Evolutionary conservation across 1,139 yeast genomes (phyloP), one percentile per base, ranked within the genome.

Genomic region (Scheffersomyces parashehatae): DNA sequence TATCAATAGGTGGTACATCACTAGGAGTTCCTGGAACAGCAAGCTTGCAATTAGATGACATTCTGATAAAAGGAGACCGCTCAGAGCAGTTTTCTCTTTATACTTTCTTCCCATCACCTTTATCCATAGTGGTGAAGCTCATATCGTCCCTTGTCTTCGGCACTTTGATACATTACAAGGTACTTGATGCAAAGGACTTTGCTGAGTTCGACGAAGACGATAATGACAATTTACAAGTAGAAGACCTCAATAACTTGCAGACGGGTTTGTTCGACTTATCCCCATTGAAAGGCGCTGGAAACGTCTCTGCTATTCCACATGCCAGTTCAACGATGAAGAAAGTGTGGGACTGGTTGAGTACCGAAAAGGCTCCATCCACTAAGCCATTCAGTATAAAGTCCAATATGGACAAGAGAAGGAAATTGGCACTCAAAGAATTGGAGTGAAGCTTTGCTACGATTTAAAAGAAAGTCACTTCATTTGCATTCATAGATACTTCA

Each of bases 101-200:
- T 39, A 71, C 79, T 3, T 73, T 74, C 54, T 73, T 74, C 59
- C 80, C 79, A 2, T 58, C 58, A 20, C 79, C 79, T 1, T 28
- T 74, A 5, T 68, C 76, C 5, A 31, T 57, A 5, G 5, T 67
- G 0, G 63, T 72, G 0, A 56, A 58, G 41, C 13, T 58, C 1
- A 8, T 62, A 0, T 41, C 67, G 1, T 47, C 49, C 31, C 36
- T 49, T 10, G 45, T 54, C 2, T 70, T 59, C 49, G 53, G 49
- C 28, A 32, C 50, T 1, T 40, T 60, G 28, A 62, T 59, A 3
- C 55, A 53, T 32, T 53, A 60, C 40, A 51, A 59, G n/a, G 28
- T 70, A 3, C 28, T 73, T 14, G 61, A 69, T 43, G 45, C 49
- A 20, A 55, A 60, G 13, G 65, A 64, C 41, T 73, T 66, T 47